Evolutionary conservation across 441 rosid species (phyloP).

Genomic region (Capsella rubella): DNA sequence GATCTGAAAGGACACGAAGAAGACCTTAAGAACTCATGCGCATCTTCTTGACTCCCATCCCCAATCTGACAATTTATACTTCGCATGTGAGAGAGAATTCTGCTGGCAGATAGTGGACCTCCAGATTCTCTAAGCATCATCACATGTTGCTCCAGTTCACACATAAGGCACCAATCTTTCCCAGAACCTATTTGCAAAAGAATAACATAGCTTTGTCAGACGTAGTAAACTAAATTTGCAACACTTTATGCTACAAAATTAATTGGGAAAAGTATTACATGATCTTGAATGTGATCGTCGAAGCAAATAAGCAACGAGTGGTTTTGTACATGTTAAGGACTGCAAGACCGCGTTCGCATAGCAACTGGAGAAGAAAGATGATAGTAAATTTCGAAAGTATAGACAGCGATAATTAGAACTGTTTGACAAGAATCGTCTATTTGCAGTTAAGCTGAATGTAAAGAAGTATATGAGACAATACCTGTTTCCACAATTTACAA

Average conservation of each 20-base stretch:
- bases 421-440: neutral
- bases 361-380: conserved; percentile 61
- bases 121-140: conserved; percentile 73
- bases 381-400: conserved; percentile 15
- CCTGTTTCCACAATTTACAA: conserved; percentile 90
- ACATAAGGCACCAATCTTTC: conserved; percentile 85
- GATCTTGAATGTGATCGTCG: conserved; percentile 78
- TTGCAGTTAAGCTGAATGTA: conserved; percentile 19
- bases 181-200: conserved; percentile 56
- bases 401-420: neutral
- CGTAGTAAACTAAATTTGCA: conserved; percentile 6
- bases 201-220: conserved; percentile 27
- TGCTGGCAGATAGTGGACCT: conserved; percentile 72
- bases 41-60: conserved; percentile 92
- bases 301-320: conserved; percentile 75
- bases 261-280: conserved; percentile 52
- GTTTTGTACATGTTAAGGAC: conserved; percentile 83
- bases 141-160: conserved; percentile 88
- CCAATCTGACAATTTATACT: conserved; percentile 76
- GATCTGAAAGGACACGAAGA: conserved; percentile 25
- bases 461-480: conserved; percentile 28
- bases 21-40: conserved; percentile 90
- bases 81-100: conserved; percentile 72
- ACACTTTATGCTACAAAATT: conserved; percentile 14
- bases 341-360: conserved; percentile 94